Evolutionary conservation across 768 basidiomycete species (phyloP).

Genomic region (Pisolithus albus): DNA sequence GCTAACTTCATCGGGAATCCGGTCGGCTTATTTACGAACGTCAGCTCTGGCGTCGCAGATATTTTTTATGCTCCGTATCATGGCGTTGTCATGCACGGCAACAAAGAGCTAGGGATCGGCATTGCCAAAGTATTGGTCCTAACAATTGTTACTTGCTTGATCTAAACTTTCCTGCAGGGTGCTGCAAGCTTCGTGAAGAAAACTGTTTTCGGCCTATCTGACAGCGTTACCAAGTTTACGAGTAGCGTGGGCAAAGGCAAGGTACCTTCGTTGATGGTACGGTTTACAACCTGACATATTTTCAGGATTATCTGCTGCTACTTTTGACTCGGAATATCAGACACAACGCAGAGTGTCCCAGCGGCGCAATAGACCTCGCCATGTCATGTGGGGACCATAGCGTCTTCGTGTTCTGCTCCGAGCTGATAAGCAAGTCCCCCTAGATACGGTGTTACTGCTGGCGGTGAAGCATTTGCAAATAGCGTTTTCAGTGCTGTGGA

Average conservation of each 20-base stretch:
- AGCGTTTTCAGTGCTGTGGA: slow-evolving; percentile 95
- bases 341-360: slow-evolving; percentile 81
- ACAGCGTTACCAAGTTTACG: slow-evolving; percentile 97
- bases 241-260: slow-evolving; percentile 94
- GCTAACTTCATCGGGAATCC: slow-evolving; percentile 96
- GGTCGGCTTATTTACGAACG: slow-evolving; percentile 95
- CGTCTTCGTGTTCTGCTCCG: background rate
- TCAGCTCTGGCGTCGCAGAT: slow-evolving; percentile 95
- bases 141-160: background rate
- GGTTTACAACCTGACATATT: background rate
- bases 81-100: slow-evolving; percentile 93
- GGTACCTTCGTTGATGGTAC: background rate
- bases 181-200: slow-evolving; percentile 99
- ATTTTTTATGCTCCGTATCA: slow-evolving; percentile 99
- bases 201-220: slow-evolving; percentile 92
- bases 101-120: slow-evolving; percentile 87
- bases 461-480: slow-evolving; percentile 88
- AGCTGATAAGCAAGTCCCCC: background rate
- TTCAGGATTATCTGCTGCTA: slow-evolving; percentile 89
- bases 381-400: slow-evolving; percentile 67
- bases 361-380: slow-evolving; percentile 88
- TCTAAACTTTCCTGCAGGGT: slow-evolving; percentile 47
- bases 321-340: slow-evolving; percentile 95
- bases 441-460: slow-evolving; percentile 93
- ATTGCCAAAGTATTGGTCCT: slow-evolving; percentile 69